phyloP scores from a whole-genome alignment of 495 filamentous ascomycete species.

The Aspergillus hancockii region DNA sequence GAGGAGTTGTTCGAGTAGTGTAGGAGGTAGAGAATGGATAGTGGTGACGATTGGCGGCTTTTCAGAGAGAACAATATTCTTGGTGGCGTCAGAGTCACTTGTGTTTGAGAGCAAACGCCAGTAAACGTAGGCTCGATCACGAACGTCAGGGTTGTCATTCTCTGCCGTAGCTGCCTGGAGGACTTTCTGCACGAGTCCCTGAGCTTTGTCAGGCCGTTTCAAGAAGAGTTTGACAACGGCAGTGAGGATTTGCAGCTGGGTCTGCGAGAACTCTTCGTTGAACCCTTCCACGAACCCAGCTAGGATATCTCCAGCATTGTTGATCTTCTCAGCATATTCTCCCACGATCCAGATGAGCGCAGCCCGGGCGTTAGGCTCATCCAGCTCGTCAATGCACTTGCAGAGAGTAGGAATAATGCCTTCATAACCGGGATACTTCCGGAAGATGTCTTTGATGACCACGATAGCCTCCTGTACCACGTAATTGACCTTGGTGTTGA shows the following conservation, averaged over 20 bases:
- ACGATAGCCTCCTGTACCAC: slow-evolving; percentile 98
- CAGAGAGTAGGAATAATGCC: slow-evolving; percentile 96
- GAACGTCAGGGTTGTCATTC: slow-evolving; percentile 95
- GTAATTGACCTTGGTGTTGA: slow-evolving; percentile 97
- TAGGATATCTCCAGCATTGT: slow-evolving; percentile 89
- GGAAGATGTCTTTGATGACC: slow-evolving; percentile 97
- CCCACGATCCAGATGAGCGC: slow-evolving; percentile 98
- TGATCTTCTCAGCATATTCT: slow-evolving; percentile 98
- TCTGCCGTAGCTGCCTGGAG: slow-evolving; percentile 89
- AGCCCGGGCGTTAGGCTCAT: slow-evolving; percentile 89
- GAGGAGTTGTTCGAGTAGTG: slow-evolving; percentile 83
- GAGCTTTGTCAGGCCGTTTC: slow-evolving; percentile 91
- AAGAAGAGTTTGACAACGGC: slow-evolving; percentile 96
- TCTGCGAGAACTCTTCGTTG: slow-evolving; percentile 88
- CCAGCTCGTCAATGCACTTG: slow-evolving; percentile 94
- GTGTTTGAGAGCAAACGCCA: slow-evolving; percentile 88
- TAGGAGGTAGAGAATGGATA: slow-evolving; percentile 79
- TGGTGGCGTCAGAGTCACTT: slow-evolving; percentile 81
- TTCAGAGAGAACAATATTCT: slow-evolving; percentile 89
- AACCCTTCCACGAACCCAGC: slow-evolving; percentile 87
- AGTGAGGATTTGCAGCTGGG: slow-evolving; percentile 92
- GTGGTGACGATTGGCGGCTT: slow-evolving; percentile 94
- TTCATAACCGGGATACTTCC: slow-evolving; percentile 97
- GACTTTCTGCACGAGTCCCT: slow-evolving; percentile 89
- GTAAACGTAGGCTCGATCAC: slow-evolving; percentile 96